Conservation (phyloP, 768 basidiomycete species). For the Mycena maculata region DNA sequence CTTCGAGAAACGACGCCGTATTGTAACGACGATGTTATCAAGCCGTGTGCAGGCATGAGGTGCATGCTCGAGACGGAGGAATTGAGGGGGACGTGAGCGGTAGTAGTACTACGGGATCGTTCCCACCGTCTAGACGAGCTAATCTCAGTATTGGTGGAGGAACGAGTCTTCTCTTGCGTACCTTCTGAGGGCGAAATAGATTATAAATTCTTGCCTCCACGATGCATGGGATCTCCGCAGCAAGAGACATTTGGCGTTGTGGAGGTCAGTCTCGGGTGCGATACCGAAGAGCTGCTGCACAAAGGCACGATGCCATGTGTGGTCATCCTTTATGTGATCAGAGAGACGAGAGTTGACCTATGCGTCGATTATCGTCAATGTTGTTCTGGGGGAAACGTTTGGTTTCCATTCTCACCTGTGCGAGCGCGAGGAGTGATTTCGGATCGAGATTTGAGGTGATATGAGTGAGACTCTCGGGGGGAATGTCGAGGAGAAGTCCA, state of each 20-base stretch:
- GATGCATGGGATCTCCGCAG: conserved; percentile 64
- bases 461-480: conserved; percentile 79
- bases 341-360: conserved; percentile 62
- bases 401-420: no score
- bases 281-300: conserved; percentile 74
- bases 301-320: conserved; percentile 84
- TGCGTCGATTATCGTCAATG: no score
- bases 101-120: conserved; percentile 66
- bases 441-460: conserved; percentile 81
- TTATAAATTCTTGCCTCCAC: conserved; percentile 80
- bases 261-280: conserved; percentile 69
- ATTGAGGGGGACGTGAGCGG: conserved; percentile 73
- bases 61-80: conserved; percentile 69
- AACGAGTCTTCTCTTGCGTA: conserved; percentile 43
- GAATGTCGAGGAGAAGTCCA: conserved; percentile 66
- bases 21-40: conserved; percentile 71
- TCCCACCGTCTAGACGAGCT: conserved; percentile 71
- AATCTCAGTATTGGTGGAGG: neutral
- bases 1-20: conserved; percentile 83
- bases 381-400: no score
- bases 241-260: conserved; percentile 58
- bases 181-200: conserved; percentile 66
- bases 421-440: conserved; percentile 67
- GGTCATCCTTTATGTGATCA: conserved; percentile 78
- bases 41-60: conserved; percentile 64